Conservation (phyloP, 1,139 yeast species). For the Pichia sp. region DNA sequence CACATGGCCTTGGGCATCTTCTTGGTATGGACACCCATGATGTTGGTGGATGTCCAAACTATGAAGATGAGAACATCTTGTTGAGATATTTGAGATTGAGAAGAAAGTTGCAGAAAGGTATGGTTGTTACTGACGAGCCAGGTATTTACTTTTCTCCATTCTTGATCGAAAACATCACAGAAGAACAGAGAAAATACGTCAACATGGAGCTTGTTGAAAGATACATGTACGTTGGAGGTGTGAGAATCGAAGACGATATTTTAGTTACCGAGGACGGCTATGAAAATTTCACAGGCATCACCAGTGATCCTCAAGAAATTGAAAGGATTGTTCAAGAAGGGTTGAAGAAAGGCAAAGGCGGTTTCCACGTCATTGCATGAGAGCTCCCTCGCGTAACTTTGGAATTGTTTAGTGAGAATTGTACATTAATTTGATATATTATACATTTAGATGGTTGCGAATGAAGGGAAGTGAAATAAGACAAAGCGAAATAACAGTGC, state of each 20-base stretch:
- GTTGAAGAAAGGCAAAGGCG: conserved; percentile 45
- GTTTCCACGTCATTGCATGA: conserved; percentile 67
- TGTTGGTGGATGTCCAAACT: conserved; percentile 83
- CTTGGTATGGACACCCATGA: conserved; percentile 96
- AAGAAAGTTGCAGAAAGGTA: conserved; percentile 60
- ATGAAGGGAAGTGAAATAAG: no score
- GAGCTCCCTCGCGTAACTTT: no score
- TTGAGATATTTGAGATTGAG: conserved; percentile 74
- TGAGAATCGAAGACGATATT: conserved; percentile 91
- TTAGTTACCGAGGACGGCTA: conserved; percentile 68
- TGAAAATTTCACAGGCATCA: conserved; percentile 75
- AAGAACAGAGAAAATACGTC: conserved; percentile 53
- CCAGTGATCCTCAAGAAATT: conserved; percentile 80
- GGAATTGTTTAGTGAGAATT: not conserved
- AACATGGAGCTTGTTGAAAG: conserved; percentile 59
- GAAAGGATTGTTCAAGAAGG: conserved; percentile 70
- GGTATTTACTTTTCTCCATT: conserved; percentile 88
- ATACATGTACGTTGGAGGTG: conserved; percentile 90
- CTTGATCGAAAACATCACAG: conserved; percentile 59
- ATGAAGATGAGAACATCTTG: conserved; percentile 72
- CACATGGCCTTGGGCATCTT: conserved; percentile 93
- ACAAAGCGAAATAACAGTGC: no score
- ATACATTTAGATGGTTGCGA: no score
- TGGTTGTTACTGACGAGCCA: conserved; percentile 94
- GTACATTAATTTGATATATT: no score